Evolutionary conservation across 139 green algal genomes (phyloP), one percentile per base, ranked within the genome.

Genomic region (Ostreobium quekettii): DNA sequence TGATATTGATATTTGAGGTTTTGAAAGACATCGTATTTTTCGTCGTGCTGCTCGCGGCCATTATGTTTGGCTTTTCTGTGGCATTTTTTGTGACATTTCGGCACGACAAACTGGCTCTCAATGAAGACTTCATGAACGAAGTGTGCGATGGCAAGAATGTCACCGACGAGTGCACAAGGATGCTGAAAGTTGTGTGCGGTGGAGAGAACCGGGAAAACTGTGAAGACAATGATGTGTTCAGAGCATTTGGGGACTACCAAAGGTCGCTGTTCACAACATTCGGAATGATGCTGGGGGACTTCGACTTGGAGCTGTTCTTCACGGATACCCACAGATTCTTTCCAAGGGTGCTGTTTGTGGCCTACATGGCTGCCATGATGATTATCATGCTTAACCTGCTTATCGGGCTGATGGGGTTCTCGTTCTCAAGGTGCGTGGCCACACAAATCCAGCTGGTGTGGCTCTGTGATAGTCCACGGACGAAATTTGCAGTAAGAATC

Each of bases 371-470:
- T 15, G 61, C 61, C 30, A 36, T 68, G 24, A 68, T 36, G 30
- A 68, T 68, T 36, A n/a, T 68, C 8, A 19, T 68, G 6, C 61
- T 68, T n/a, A 68, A 68, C 31, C 61, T 68, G 8, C 36, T 68
- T 5, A 68, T 68, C 31, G 61, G 37, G 4, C 35, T 68, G 37
- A 68, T 68, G 61, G 61, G 61, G 42, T 36, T 56, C 53, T 68
- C 36, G 5, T 68, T 15, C 31, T 38, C 37, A 53, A 56, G 61
- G 53, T 53, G 42, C 42, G 11, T 53, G 42, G 42, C 11, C 11
- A 19, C 11, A 53, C 15, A 53, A 53, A 11, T 11, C 11, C 42
- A 26, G 15, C 42, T 26, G 42, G 11, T 11, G 19, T 53, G 42
- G 15, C 11, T 53, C 19, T 53, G 42, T 26, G 19, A 53, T 53